A percentile compares a stretch with the other conserved stretches of the same genome.
Conservation (phyloP, 2,329 filamentous ascomycete species). For the Chaetomium strumarium region DNA sequence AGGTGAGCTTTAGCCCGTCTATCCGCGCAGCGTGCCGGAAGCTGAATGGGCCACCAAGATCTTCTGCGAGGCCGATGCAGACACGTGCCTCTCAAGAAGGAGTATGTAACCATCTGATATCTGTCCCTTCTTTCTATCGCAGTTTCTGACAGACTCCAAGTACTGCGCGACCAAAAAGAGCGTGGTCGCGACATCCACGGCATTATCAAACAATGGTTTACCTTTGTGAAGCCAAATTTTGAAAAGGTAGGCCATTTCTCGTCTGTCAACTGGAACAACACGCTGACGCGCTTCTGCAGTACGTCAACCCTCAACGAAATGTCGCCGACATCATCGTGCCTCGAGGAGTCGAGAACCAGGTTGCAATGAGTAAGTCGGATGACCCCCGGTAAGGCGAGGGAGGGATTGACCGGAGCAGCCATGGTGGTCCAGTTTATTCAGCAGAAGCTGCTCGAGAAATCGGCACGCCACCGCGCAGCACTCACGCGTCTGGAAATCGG, state of each 20-base stretch:
- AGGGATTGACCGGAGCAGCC: slow-evolving; percentile 38
- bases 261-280: neutral
- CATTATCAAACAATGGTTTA: slow-evolving; percentile 97
- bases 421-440: slow-evolving; percentile 95
- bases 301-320: slow-evolving; percentile 84
- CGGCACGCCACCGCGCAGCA: slow-evolving; percentile 71
- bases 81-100: slow-evolving; percentile 85
- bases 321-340: slow-evolving; percentile 95
- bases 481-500: slow-evolving; percentile 70
- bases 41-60: slow-evolving; percentile 47
- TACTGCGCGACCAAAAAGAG: slow-evolving; percentile 81
- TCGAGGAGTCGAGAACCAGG: slow-evolving; percentile 86
- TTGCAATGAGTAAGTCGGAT: slow-evolving; percentile 70
- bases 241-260: slow-evolving; percentile 50
- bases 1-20: slow-evolving; percentile 44
- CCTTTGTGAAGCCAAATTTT: slow-evolving; percentile 94
- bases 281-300: slow-evolving; percentile 39
- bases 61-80: slow-evolving; percentile 92
- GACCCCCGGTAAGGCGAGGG: neutral
- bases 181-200: slow-evolving; percentile 88
- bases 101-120: slow-evolving; percentile 47
- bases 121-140: neutral
- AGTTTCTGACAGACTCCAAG: slow-evolving; percentile 35
- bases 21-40: neutral
- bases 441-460: slow-evolving; percentile 81